These are phyloP conservation scores for Peronospora belbahrii DNA, from an alignment of 352 stramenopile genomes.

Conservation along the genomic window DNA sequence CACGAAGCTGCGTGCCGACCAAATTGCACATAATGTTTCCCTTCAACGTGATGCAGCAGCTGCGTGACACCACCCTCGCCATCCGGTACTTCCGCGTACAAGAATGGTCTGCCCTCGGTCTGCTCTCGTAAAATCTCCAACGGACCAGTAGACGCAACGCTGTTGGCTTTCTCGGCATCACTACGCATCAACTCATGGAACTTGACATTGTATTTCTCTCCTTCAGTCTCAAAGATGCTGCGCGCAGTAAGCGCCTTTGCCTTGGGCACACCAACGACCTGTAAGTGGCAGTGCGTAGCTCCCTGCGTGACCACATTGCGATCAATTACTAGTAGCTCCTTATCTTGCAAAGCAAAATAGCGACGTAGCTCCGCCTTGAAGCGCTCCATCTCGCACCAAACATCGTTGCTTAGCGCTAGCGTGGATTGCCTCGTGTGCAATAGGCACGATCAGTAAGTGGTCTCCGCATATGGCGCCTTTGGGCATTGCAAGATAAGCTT, in stretches of 20 bases:
- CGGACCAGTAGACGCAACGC: constrained; percentile 8
- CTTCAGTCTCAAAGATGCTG: constrained; percentile 53
- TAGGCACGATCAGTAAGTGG: constrained; percentile 71
- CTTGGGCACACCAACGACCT: constrained; percentile 60
- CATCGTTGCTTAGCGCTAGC: constrained; percentile 33
- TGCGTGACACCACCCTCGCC: constrained; percentile 27
- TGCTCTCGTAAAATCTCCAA: constrained; percentile 31
- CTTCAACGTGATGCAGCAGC: constrained; percentile 57
- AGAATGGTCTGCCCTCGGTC: constrained; percentile 44
- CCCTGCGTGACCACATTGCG: constrained; percentile 69
- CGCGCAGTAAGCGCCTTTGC: constrained; percentile 27
- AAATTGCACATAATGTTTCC: constrained; percentile 83
- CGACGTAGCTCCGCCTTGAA: constrained; percentile 56
- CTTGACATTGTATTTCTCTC: constrained; percentile 65
- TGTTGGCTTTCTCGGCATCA: constrained; percentile 8
- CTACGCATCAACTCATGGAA: constrained; percentile 37
- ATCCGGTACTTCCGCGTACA: constrained; percentile 60
- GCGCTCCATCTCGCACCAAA: constrained; percentile 47
- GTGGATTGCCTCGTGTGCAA: constrained; percentile 64
- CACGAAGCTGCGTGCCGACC: constrained; percentile 55
- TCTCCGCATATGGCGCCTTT: constrained; percentile 74
- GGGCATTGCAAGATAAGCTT: constrained; percentile 73
- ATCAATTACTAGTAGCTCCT: constrained; percentile 70
- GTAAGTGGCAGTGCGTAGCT: constrained; percentile 67
- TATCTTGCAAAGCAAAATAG: constrained; percentile 58